A percentile compares a stretch with the other conserved stretches of the same genome.
Conservation (phyloP, 208 protist species). For the Strigomonas galati region DNA sequence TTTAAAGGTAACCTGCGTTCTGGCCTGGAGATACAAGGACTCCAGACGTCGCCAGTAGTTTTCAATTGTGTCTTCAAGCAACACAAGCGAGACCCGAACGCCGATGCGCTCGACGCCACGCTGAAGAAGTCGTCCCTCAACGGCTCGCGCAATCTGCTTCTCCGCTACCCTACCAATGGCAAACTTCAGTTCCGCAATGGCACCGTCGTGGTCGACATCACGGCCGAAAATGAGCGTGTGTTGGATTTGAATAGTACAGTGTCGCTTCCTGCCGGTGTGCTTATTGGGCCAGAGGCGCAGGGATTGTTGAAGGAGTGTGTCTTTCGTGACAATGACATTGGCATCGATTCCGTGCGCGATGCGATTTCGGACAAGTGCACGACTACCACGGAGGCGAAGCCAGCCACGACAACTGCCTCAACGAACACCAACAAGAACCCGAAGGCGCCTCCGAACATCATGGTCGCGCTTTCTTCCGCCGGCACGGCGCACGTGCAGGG, state of each 20-base stretch:
- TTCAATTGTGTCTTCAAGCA: conserved; percentile 57
- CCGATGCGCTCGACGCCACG: neutral
- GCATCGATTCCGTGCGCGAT: conserved; percentile 56
- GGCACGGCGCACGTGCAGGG: conserved; percentile 19
- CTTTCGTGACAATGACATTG: conserved; percentile 73
- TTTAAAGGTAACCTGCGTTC: conserved; percentile 67
- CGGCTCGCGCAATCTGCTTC: neutral
- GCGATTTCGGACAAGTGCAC: conserved; percentile 15
- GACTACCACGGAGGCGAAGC: neutral
- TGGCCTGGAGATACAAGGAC: conserved; percentile 68
- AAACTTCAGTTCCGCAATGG: conserved; percentile 28
- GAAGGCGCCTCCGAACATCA: neutral
- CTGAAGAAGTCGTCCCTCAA: neutral
- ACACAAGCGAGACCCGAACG: conserved; percentile 19
- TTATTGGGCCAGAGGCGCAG: conserved; percentile 40
- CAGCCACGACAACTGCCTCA: neutral
- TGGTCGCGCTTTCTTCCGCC: neutral
- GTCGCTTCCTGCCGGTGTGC: conserved; percentile 41
- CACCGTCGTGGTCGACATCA: conserved; percentile 29
- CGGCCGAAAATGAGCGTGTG: conserved; percentile 37
- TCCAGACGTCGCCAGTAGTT: conserved; percentile 38
- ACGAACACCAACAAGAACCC: neutral
- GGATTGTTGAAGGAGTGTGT: conserved; percentile 37
- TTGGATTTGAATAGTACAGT: conserved; percentile 26
- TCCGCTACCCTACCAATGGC: conserved; percentile 27